Percentiles rank a stretch among this genome's conserved stretches.
These are phyloP conservation scores for Xylariaceae sp. DNA, from an alignment of 2,329 filamentous ascomycete genomes.

Conservation along the genomic window DNA sequence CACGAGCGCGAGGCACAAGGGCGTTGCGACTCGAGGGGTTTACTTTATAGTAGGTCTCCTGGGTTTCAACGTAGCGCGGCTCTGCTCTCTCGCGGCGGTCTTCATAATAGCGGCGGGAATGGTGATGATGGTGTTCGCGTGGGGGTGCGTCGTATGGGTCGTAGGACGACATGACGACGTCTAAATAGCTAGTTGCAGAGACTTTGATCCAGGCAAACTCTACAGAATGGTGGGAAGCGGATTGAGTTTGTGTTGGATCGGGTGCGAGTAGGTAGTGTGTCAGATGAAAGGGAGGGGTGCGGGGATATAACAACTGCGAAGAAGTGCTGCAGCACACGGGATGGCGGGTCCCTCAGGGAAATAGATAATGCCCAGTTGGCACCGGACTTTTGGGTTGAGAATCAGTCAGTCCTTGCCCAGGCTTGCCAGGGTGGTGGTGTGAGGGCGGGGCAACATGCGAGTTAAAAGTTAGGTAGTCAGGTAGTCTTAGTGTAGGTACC, in stretches of 20 bases:
- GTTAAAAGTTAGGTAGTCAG: too few species aligned
- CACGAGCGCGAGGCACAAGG: constrained; percentile 65
- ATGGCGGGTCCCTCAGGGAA: too few species aligned
- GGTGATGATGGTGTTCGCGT: constrained; percentile 49
- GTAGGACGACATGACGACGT: constrained; percentile 57
- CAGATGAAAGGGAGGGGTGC: constrained; percentile 7
- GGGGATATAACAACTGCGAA: too few species aligned
- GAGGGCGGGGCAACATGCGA: too few species aligned
- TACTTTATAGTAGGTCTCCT: constrained; percentile 54
- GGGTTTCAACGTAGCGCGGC: constrained; percentile 60
- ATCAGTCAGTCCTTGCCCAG: too few species aligned
- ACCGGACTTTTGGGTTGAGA: too few species aligned
- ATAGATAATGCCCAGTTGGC: too few species aligned
- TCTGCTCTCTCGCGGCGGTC: constrained; percentile 55
- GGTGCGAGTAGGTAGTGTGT: not conserved
- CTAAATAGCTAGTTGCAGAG: too few species aligned
- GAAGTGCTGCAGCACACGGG: too few species aligned
- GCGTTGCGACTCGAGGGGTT: constrained; percentile 54
- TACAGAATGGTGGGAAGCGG: not conserved
- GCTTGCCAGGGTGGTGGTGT: too few species aligned
- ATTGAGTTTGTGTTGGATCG: constrained; percentile 20
- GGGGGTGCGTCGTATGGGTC: constrained; percentile 58
- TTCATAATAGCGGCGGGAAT: constrained; percentile 56
- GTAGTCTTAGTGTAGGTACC: too few species aligned
- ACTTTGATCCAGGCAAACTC: constrained; percentile 12